These are phyloP conservation scores for Dianthus caryophyllus DNA, from an alignment of 148 eudicot species.

Conservation along the genomic window DNA sequence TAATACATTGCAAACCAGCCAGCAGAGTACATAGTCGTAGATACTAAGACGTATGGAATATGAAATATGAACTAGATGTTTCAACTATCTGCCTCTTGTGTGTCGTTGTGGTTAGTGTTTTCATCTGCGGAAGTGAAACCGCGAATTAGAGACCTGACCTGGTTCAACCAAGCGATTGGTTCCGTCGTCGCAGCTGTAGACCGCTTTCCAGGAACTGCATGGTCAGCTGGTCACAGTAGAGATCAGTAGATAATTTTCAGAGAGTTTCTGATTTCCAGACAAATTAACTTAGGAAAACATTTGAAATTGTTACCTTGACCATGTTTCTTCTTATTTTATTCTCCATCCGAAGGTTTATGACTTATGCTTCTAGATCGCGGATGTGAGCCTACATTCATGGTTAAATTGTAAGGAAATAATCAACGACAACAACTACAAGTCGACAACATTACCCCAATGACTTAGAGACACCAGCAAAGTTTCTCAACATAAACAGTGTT, in stretches of 20 bases:
- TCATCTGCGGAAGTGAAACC: background rate
- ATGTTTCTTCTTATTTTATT: slow-evolving; percentile 27
- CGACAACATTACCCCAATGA: too few relatives aligned
- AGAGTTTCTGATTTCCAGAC: background rate
- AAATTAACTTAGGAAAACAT: background rate
- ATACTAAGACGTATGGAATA: background rate
- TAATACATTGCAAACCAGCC: background rate
- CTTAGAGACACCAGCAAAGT: too few relatives aligned
- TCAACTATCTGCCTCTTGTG: background rate
- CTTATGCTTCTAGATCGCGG: slow-evolving; percentile 8
- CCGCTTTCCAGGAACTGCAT: slow-evolving; percentile 18
- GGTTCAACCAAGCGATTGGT: slow-evolving; percentile 16
- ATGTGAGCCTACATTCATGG: slow-evolving; percentile 17
- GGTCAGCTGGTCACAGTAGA: background rate
- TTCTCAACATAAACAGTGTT: too few relatives aligned
- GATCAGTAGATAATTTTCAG: background rate
- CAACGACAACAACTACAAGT: too few relatives aligned
- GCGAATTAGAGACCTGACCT: too few relatives aligned
- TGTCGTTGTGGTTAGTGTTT: background rate
- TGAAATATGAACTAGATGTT: background rate
- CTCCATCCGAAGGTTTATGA: slow-evolving; percentile 16
- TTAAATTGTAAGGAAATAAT: background rate
- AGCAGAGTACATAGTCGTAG: background rate
- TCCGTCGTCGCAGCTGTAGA: slow-evolving; percentile 1
- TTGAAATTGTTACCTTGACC: slow-evolving; percentile 12